A percentile compares a stretch with the other conserved stretches of the same genome.
Evolutionary conservation across 23 red algal genomes (phyloP).

Genomic region (Gracilaria caudata): DNA sequence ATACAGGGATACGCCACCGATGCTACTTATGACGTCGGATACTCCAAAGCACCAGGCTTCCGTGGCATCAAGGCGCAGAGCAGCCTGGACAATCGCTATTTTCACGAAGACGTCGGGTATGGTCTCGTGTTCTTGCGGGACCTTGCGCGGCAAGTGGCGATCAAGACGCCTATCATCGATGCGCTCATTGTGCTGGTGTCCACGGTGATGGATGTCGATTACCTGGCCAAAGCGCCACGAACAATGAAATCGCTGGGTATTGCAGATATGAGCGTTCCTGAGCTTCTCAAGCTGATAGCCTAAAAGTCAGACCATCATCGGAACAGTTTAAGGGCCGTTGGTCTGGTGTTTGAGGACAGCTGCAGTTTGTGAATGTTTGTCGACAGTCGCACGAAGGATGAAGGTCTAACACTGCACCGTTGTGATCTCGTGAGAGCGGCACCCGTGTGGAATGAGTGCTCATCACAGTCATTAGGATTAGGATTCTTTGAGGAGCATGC

Average conservation of each 20-base stretch:
- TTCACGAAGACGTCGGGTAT: slow-evolving; percentile 33
- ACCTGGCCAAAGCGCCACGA: not conserved
- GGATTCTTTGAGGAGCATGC: no score
- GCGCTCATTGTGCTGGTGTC: not conserved
- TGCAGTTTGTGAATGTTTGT: no score
- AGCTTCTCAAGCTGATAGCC: slow-evolving; percentile 20
- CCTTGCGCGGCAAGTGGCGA: not conserved
- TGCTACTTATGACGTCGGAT: not conserved
- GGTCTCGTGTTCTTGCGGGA: slow-evolving; percentile 12
- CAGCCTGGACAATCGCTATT: slow-evolving; percentile 36
- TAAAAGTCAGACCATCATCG: no score
- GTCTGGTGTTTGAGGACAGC: no score
- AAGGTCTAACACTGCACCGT: no score
- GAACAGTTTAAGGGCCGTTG: no score
- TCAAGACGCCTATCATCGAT: slow-evolving; percentile 15
- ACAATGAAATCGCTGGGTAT: slow-evolving; percentile 16
- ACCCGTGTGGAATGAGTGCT: no score
- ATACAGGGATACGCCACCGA: not conserved
- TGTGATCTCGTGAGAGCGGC: no score
- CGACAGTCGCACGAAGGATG: no score
- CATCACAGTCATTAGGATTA: no score
- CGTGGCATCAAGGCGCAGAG: slow-evolving; percentile 32
- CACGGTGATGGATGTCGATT: slow-evolving; percentile 2
- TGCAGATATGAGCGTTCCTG: not conserved
- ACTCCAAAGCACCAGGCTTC: slow-evolving; percentile 18